phyloP scores from a whole-genome alignment of 2,329 filamentous ascomycete species.

The Curvularia sp. region DNA sequence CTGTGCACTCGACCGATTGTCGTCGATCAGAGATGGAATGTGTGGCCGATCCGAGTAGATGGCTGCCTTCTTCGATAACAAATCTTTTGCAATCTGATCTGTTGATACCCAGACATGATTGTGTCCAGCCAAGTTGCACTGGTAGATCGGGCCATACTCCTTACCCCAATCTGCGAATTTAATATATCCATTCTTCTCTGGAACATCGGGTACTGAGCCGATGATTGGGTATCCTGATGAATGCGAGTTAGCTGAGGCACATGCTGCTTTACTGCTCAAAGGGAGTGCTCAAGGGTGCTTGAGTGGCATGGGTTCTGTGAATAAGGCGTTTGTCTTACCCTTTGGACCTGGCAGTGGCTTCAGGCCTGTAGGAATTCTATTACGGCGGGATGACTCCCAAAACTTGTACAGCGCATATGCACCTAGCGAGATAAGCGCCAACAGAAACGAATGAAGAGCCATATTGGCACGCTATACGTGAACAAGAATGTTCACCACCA shows the following conservation, averaged over 20 bases:
- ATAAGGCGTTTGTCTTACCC: conserved; percentile 38
- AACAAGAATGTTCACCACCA: conserved; percentile 8
- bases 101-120: conserved; percentile 58
- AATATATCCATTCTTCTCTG: conserved; percentile 54
- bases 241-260: conserved; percentile 18
- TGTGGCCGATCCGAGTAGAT: conserved; percentile 58
- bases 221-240: conserved; percentile 53
- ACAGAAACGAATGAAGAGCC: conserved; percentile 41
- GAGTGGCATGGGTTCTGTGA: conserved; percentile 3
- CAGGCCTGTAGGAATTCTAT: conserved; percentile 44
- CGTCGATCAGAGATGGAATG: conserved; percentile 54
- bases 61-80: conserved; percentile 54
- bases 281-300: background rate
- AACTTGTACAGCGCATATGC: conserved; percentile 44
- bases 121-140: conserved; percentile 53
- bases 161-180: conserved; percentile 58
- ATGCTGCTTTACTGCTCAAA: background rate
- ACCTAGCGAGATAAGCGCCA: conserved; percentile 33
- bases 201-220: conserved; percentile 54
- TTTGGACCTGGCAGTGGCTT: conserved; percentile 52
- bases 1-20: conserved; percentile 56
- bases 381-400: conserved; percentile 33
- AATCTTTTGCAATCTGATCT: conserved; percentile 53
- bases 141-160: conserved; percentile 56
- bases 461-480: conserved; percentile 31